Percentiles rank a stretch among this genome's conserved stretches.
Conservation (phyloP, 768 basidiomycete species). For the Amanita muscaria region DNA sequence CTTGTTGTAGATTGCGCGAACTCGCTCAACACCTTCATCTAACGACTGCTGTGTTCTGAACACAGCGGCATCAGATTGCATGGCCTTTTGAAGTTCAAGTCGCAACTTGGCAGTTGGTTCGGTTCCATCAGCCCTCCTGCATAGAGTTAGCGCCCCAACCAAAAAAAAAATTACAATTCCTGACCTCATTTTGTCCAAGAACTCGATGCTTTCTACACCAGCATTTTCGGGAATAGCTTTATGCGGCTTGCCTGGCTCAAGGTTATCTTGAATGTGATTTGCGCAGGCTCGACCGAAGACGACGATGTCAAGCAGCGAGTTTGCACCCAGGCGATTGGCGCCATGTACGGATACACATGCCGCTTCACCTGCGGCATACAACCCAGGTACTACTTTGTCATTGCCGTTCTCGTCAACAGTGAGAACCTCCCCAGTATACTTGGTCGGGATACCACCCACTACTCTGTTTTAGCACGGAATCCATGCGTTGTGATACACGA, state of each 20-base stretch:
- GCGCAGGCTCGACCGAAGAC: constrained; percentile 99
- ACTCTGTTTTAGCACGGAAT: constrained; percentile 11
- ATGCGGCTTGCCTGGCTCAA: constrained; percentile 86
- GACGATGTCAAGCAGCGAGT: constrained; percentile 97
- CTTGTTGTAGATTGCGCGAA: constrained; percentile 78
- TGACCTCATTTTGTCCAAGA: constrained; percentile 79
- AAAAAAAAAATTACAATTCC: constrained; percentile 3
- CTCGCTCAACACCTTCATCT: constrained; percentile 87
- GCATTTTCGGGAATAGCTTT: constrained; percentile 81
- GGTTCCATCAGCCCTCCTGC: constrained; percentile 68
- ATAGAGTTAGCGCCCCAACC: constrained; percentile 1
- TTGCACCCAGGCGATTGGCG: constrained; percentile 98
- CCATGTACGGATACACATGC: constrained; percentile 99
- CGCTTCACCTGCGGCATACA: constrained; percentile 98
- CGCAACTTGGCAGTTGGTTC: constrained; percentile 86
- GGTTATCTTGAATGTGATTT: constrained; percentile 89
- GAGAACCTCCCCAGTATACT: constrained; percentile 94
- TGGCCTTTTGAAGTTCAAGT: constrained; percentile 96
- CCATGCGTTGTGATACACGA: constrained; percentile 7
- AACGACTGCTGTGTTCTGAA: constrained; percentile 88
- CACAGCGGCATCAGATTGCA: constrained; percentile 97
- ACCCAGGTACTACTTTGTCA: constrained; percentile 89
- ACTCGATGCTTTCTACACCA: constrained; percentile 76
- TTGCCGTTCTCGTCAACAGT: constrained; percentile 84
- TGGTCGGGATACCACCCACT: constrained; percentile 99